phyloP scores from a whole-genome alignment of 805 yeast species.

The Wickerhamiella spandovensis region DNA sequence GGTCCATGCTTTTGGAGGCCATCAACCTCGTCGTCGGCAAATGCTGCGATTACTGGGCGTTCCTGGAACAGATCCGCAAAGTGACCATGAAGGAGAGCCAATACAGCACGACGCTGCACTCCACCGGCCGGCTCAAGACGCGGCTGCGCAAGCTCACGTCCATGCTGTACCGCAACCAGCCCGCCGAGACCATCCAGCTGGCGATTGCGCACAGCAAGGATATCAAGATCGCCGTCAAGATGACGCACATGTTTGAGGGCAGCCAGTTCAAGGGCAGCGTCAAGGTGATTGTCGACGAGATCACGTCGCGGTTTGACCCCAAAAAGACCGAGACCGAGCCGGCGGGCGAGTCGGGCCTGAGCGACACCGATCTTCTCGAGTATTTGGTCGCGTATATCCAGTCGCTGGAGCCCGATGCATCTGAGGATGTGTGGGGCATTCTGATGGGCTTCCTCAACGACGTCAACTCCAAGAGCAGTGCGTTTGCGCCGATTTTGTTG shows the following conservation, averaged over 20 bases:
- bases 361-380: slow-evolving; percentile 4
- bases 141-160: slow-evolving; percentile 18
- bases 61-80: slow-evolving; percentile 9
- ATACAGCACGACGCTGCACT: slow-evolving; percentile 11
- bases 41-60: slow-evolving; percentile 16
- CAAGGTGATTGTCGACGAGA: slow-evolving; percentile 9
- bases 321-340: neutral
- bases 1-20: slow-evolving; percentile 17
- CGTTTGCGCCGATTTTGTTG: slow-evolving; percentile 39
- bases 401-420: slow-evolving; percentile 58
- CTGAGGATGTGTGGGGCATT: slow-evolving; percentile 65
- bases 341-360: neutral
- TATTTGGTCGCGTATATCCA: slow-evolving; percentile 50
- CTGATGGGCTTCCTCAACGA: slow-evolving; percentile 49
- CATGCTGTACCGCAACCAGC: slow-evolving; percentile 12
- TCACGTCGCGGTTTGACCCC: neutral
- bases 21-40: slow-evolving; percentile 9
- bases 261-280: slow-evolving; percentile 12
- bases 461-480: slow-evolving; percentile 32
- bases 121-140: slow-evolving; percentile 19
- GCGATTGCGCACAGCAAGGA: slow-evolving; percentile 5
- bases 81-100: slow-evolving; percentile 1
- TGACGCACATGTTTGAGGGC: slow-evolving; percentile 18
- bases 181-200: slow-evolving; percentile 11
- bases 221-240: slow-evolving; percentile 10